Evolutionary conservation across 1,284 basidiomycete species (phyloP), one percentile per base, ranked within the genome.

Genomic region (Golubevia pallescens): DNA sequence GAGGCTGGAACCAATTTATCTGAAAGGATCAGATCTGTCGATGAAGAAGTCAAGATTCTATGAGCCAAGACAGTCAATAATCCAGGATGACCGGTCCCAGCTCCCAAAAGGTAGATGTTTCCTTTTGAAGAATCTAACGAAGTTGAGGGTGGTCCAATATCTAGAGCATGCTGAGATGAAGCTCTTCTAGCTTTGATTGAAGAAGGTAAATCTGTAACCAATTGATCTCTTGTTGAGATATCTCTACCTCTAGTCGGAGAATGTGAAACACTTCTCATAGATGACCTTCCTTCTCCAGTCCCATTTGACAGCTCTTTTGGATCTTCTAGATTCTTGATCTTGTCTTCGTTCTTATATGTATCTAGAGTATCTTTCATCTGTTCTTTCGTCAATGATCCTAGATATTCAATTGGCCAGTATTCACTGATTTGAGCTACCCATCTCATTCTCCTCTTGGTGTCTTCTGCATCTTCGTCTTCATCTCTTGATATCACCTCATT

Each of bases 1-100:
- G 92, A 91, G 5, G 92, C 89, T 0, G 96, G 96, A 0, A 98
- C 96, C n/a, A 99, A 92, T 84, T 99, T 99, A 88, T 98, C 96
- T 7, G 94, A 93, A 3, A 98, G 89, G 20, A 98, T 92, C 48
- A 97, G 87, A 70, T 95, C 90, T 0, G 94, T 93, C 7, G 90
- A 89, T 14, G 80, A 61, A 8, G 86, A 84, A 1, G 92, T 93
- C 57, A 99, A 89, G 0, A 93, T 91, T 19, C 89, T 89, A 74
- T 93, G 92, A 0, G 95, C 94, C 0, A 95, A 92, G 6, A 93
- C 87, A 0, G 96, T 98, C 57, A 98, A 90, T 10, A 98, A 89
- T 1, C 92, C 92, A 0, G 96, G 94, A 75, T 97, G 95, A 2
- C 96, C 96, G 0, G 96, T 94, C 0, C 96, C 95, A 2, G 94